These are phyloP conservation scores for Kwoniella mangroviensis DNA, from an alignment of 768 basidiomycete genomes.

Conservation along the genomic window DNA sequence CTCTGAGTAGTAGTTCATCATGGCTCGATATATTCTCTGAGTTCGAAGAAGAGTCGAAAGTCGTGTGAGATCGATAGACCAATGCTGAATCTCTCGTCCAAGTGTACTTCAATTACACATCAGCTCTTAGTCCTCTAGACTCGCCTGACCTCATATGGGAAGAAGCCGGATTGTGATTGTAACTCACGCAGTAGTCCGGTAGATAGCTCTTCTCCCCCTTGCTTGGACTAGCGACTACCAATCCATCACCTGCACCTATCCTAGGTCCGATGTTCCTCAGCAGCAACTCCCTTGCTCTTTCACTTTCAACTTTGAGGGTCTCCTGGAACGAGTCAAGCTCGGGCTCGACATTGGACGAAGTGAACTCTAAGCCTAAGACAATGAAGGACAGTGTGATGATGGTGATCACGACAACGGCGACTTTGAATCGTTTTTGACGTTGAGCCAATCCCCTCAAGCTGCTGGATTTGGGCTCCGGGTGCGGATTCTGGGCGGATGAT, in stretches of 20 bases:
- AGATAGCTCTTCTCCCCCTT: conserved; percentile 33
- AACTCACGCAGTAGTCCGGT: conserved; percentile 56
- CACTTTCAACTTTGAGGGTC: conserved; percentile 19
- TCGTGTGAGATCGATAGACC: conserved; percentile 39
- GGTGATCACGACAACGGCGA: no score
- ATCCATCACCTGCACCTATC: conserved; percentile 54
- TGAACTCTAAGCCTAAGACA: neutral
- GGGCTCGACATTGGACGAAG: neutral
- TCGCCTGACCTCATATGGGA: neutral
- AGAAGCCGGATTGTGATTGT: neutral
- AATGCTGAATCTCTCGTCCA: conserved; percentile 56
- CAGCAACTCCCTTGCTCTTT: conserved; percentile 35
- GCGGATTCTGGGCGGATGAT: no score
- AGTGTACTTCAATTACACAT: conserved; percentile 37
- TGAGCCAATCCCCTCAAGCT: no score
- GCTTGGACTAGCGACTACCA: conserved; percentile 57
- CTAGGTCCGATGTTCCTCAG: conserved; percentile 53
- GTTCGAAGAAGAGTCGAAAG: conserved; percentile 14
- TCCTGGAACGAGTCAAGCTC: neutral
- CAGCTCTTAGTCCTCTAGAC: neutral
- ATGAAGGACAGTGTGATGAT: neutral
- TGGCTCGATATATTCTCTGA: neutral
- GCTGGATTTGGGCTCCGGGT: no score
- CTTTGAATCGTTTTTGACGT: no score
- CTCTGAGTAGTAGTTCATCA: conserved; percentile 40